These are phyloP conservation scores for Asterochloris erici DNA, from an alignment of 139 green algal species.

Conservation along the genomic window DNA sequence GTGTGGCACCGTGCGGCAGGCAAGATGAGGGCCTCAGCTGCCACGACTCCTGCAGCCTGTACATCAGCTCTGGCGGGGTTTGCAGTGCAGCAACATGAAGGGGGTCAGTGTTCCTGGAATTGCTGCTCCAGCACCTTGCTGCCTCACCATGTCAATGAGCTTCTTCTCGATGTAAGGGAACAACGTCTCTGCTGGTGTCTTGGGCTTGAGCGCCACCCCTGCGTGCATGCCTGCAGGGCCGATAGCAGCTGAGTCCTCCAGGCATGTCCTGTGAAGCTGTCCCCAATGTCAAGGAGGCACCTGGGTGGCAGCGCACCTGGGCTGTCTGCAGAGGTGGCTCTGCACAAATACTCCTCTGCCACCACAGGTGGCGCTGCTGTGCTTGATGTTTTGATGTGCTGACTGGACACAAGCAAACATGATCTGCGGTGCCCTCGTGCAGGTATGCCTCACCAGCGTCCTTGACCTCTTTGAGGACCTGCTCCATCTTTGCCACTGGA, in stretches of 20 bases:
- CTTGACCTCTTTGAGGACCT: constrained; percentile 20
- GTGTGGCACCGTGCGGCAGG: not conserved
- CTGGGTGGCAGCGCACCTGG: too few species aligned
- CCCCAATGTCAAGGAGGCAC: too few species aligned
- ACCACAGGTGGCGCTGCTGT: too few species aligned
- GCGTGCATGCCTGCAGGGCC: constrained; percentile 66
- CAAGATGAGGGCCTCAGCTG: not conserved
- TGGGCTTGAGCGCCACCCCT: constrained; percentile 73
- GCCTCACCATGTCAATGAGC: constrained; percentile 58
- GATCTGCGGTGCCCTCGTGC: not conserved
- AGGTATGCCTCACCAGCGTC: not conserved
- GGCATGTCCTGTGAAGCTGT: too few species aligned
- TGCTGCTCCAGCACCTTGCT: constrained; percentile 36
- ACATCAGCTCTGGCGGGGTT: not conserved
- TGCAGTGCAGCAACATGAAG: not conserved
- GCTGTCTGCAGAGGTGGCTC: too few species aligned
- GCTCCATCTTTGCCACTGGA: not conserved
- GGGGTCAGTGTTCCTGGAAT: not conserved
- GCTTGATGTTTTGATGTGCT: too few species aligned
- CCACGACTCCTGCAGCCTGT: not conserved
- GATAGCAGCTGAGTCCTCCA: not conserved
- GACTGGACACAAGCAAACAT: not conserved
- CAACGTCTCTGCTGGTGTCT: constrained; percentile 59
- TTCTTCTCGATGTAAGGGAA: constrained; percentile 33
- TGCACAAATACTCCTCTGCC: too few species aligned